Base-by-base conservation (phyloP, 1,284 basidiomycete species). In the Puccinia triticina region DNA sequence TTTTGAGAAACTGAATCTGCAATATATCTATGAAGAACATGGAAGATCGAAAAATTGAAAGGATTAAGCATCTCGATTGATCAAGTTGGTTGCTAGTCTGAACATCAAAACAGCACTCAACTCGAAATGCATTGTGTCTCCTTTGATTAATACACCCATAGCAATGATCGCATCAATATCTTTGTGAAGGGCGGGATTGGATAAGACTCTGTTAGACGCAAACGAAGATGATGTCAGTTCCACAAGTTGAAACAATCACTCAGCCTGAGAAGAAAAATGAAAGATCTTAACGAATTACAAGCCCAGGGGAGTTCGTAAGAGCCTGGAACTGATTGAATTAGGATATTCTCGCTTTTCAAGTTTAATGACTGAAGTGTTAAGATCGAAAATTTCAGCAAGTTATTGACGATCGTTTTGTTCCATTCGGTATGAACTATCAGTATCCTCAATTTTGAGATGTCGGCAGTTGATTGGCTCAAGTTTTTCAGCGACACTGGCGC, bases 61-160 rank as follows among this genome's bases (percentile, higher is more conserved):
- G 12, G n/a, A 18, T 32, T 55, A 7, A 55, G 1, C 21, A 10
- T 53, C 34, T 50, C 40, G 14, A 37, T 32, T 8, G 23, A 43
- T 48, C 12, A 12, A n/a, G 67, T 26, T 37, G 4, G 67, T 34
- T 26, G 8, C 16, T 37, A 10, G 34, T 16, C 1, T 50, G 46
- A 16, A n/a, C n/a, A 55, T 14, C 23, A n/a, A 26, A 67, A 67
- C 11, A 18, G 18, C 14, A 82, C 79, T 75, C n/a, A 81, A 82
- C 88, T 98, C 95, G 87, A 97, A 98, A 89, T 98, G 95, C 94
- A 96, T 96, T 21, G 95, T 97, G 3, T 91, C 90, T 82, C 95
- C 96, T 88, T 99, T 99, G 90, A 99, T 98, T 86, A 99, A 92
- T 67, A 96, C 94, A 14, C 96, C 96, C 85, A 99, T 95, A 57